Base-by-base conservation (phyloP, 2,329 filamentous ascomycete genomes). In the Didymella sp. region DNA sequence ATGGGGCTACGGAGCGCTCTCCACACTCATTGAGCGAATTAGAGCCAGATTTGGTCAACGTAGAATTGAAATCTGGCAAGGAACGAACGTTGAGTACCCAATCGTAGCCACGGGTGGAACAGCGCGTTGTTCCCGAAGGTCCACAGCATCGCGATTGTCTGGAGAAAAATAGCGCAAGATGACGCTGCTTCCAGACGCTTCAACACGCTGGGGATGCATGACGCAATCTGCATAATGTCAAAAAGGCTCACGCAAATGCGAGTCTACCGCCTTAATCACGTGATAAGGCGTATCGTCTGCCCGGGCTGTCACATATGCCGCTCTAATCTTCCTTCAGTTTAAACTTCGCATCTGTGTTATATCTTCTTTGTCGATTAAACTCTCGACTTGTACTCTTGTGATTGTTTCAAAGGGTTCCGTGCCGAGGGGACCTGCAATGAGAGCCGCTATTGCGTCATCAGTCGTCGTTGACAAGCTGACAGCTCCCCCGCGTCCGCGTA, bases 401-500 rank as follows among this genome's bases (percentile, higher is more conserved):
- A 12, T 47, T 37, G 37, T 38, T 30, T 21, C 35, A 37, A 12
- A 8, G 24, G 6, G 33, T 41, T 41, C 42, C 44, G 54, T 44
- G 54, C 54, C 48, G 49, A 52, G 54, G 25, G 43, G 51, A 47
- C 43, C 33, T 50, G 37, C 11, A 35, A 35, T 40, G 38, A 31
- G 9, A 30, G 27, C 24, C 30, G 54, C 47, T 37, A 57, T 57
- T 57, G 54, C 54, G 54, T 57, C 54, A 57, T 57, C 43, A 28
- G 38, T 37, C 28, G 31, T 52, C 48, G 43, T 43, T 35, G 44
- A 57, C 48, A 38, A 28, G 43, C 47, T n/a, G 42, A 47, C 35
- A 27, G 31, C 33, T 37, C 13, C 45, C 51, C 48, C 38, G 47
- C 49, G 38, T 51, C 49, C 25, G 54, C 33, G 41, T 45, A 49